Evolutionary conservation across 805 yeast genomes (phyloP).

Genomic region (Blastobotrys americana): DNA sequence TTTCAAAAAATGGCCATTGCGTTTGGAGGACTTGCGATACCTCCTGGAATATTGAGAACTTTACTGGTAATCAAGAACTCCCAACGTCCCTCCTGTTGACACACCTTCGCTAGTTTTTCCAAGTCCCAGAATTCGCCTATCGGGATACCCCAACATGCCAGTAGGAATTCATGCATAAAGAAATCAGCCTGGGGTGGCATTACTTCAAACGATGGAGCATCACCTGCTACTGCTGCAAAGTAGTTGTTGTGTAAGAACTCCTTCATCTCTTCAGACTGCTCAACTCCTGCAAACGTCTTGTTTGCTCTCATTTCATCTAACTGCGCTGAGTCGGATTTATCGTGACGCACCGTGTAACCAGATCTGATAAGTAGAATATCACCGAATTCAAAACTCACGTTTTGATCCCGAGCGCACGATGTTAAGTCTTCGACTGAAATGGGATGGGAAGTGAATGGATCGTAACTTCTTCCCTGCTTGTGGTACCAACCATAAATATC

Average conservation of each 20-base stretch:
- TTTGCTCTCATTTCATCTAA: conserved; percentile 11
- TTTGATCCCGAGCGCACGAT: conserved; percentile 16
- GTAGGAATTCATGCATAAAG: conserved; percentile 17
- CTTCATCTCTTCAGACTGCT: conserved; percentile 14
- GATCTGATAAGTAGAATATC: conserved; percentile 21
- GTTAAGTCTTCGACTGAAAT: conserved; percentile 14
- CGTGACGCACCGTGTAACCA: conserved; percentile 21
- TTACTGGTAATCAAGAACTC: conserved; percentile 21
- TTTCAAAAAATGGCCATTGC: no score
- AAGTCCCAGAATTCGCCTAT: conserved; percentile 23
- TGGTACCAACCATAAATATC: no score
- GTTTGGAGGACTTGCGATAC: no score
- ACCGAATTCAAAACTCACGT: conserved; percentile 16
- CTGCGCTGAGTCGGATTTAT: conserved; percentile 2
- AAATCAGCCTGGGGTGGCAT: conserved; percentile 12
- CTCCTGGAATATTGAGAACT: no score
- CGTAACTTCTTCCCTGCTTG: no score
- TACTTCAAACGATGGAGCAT: conserved; percentile 14
- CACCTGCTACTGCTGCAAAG: conserved; percentile 15
- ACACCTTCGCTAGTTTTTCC: conserved; percentile 16
- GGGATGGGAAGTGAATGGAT: no score
- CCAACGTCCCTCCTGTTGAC: conserved; percentile 14
- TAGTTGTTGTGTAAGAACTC: conserved; percentile 14
- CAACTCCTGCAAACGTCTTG: conserved; percentile 8
- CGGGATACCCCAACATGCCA: conserved; percentile 26